Evolutionary conservation across 2,329 filamentous ascomycete genomes (phyloP), one percentile per base, ranked within the genome.

Genomic region (Fusarium sp.): DNA sequence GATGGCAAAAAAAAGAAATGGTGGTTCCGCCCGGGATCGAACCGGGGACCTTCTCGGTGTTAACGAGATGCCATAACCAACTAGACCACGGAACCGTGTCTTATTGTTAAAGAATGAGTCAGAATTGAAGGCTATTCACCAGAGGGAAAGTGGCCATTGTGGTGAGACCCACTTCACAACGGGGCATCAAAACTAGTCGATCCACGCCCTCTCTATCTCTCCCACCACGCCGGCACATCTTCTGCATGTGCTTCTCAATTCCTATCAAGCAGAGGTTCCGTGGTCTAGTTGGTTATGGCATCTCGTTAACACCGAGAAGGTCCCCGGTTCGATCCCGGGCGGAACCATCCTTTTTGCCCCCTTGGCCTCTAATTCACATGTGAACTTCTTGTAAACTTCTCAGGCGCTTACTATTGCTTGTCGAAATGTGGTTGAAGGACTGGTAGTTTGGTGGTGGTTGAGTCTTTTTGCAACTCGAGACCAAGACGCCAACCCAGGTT

Each of bases 21-120:
- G 17, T 74, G 71, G 58, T 75, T 77, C 73, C 73, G 75, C 75
- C 73, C 75, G 75, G 75, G 75, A 73, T 77, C 38, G 71, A 77
- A 77, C 75, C 75, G 75, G 75, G 73, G 75, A 77, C 75, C 75
- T 77, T 77, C 75, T 77, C 73, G 73, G 74, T 77, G 74, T 76
- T 71, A 75, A 66, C 72, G 72, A 77, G 75, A 75, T 76, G 74
- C 74, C 74, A 76, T 76, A 58, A 76, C 75, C 75, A 77, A 67
- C 75, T 77, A 77, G 74, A 77, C 75, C 75, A 77, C 74, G 71
- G 42, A 76, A 77, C 72, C 9, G 59, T 57, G 59, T 8, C 49
- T 69, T 33, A 17, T 33, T 55, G 27, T 33, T 55, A 12, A 22
- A 6, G 11, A 33, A 0, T 11, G 17, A 5, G 0, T 2, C 1